Conservation (phyloP, 2,329 filamentous ascomycete species). For the Sclerotinia glacialis region DNA sequence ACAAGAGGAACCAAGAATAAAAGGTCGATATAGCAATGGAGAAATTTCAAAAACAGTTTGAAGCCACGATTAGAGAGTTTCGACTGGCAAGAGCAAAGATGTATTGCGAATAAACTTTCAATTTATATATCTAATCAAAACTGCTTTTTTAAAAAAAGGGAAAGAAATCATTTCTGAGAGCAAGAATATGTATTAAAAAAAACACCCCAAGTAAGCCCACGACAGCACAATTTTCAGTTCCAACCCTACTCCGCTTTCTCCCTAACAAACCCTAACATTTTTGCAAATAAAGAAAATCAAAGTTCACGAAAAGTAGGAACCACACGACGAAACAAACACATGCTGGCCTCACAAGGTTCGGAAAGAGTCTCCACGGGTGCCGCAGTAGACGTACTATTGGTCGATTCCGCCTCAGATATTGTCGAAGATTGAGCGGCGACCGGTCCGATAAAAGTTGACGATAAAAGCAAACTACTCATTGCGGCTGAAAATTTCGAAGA, state of each 20-base stretch:
- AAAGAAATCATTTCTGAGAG: rapidly evolving
- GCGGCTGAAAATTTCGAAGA: not conserved
- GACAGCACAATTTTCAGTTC: not conserved
- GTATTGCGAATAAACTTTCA: not conserved
- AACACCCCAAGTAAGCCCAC: not conserved
- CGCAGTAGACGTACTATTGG: not conserved
- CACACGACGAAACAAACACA: conserved; percentile 14
- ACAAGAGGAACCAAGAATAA: too few relatives aligned
- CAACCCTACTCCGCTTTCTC: too few relatives aligned
- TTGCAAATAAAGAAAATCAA: not conserved
- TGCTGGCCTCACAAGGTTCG: not conserved
- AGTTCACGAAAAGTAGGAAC: conserved; percentile 17
- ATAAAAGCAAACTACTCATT: not conserved
- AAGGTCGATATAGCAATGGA: too few relatives aligned
- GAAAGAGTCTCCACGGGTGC: not conserved
- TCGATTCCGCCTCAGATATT: not conserved
- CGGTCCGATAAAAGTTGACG: not conserved
- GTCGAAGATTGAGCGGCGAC: not conserved
- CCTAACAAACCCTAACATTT: not conserved
- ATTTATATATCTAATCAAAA: not conserved
- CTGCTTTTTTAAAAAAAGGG: not conserved
- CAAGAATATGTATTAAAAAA: not conserved
- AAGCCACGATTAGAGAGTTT: not conserved
- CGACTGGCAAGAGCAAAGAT: not conserved
- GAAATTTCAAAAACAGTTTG: too few relatives aligned